Evolutionary conservation across 1,284 basidiomycete species (phyloP).

Genomic region (Trametes sp.): DNA sequence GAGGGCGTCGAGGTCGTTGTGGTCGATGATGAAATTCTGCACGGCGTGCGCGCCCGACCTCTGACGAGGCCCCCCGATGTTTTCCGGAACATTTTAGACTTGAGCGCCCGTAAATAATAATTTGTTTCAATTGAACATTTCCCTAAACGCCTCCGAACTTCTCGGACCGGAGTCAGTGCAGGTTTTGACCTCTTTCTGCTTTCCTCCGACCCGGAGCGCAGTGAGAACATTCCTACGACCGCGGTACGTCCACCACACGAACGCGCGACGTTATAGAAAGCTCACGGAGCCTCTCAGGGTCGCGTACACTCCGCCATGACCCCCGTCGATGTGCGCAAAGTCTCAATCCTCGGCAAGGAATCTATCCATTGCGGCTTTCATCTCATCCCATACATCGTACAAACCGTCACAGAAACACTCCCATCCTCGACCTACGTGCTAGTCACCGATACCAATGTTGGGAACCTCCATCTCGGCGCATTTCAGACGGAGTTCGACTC

Average conservation of each 20-base stretch:
- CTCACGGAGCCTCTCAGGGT: no score
- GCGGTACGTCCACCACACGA: conserved; percentile 6
- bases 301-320: conserved; percentile 35
- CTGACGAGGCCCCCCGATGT: conserved; percentile 4
- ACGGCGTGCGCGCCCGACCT: neutral
- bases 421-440: conserved; percentile 92
- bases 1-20: conserved; percentile 15
- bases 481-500: conserved; percentile 76
- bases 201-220: neutral
- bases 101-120: neutral
- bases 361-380: conserved; percentile 94
- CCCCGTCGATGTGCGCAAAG: conserved; percentile 60
- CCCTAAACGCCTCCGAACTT: neutral
- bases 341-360: conserved; percentile 88
- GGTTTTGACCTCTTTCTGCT: neutral
- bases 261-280: neutral
- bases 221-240: neutral
- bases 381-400: conserved; percentile 85
- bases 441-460: conserved; percentile 92
- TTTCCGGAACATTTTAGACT: conserved; percentile 9
- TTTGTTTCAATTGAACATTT: no score
- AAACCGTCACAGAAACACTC: conserved; percentile 78
- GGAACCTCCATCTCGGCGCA: conserved; percentile 74
- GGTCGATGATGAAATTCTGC: conserved; percentile 24
- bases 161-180: conserved; percentile 18